Evolutionary conservation across 73 alveolate genomes (phyloP).

Genomic region (Uronychia binucleata): DNA sequence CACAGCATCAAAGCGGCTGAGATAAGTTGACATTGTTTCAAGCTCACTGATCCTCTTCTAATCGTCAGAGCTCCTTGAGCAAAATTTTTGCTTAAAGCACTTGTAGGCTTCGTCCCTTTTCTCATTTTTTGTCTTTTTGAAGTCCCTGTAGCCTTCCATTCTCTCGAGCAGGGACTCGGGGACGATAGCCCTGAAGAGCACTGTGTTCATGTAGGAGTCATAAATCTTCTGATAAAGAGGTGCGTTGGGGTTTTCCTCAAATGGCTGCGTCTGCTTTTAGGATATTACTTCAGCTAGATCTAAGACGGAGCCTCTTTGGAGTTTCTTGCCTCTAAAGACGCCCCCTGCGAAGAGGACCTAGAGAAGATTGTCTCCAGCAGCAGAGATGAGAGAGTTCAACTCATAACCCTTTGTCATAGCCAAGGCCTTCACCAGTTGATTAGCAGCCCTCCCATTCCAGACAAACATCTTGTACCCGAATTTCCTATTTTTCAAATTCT

Average conservation of each 20-base stretch:
- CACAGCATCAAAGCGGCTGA: too few relatives aligned
- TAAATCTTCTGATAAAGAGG: constrained; percentile 77
- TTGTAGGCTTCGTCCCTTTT: not conserved
- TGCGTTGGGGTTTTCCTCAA: constrained; percentile 56
- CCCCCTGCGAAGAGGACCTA: constrained; percentile 89
- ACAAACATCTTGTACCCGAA: constrained; percentile 95
- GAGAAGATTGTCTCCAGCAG: constrained; percentile 69
- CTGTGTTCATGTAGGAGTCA: constrained; percentile 88
- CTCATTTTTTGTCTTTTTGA: not conserved
- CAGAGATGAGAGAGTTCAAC: constrained; percentile 71
- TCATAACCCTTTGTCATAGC: constrained; percentile 96
- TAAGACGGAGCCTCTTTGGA: constrained; percentile 75
- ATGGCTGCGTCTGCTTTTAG: constrained; percentile 4
- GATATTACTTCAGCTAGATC: constrained; percentile 49
- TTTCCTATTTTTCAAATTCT: not conserved
- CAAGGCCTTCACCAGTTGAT: constrained; percentile 85
- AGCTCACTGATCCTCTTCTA: not conserved
- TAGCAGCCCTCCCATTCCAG: constrained; percentile 97
- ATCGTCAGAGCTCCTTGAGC: constrained; percentile 20
- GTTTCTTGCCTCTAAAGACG: constrained; percentile 84
- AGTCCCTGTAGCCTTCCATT: not conserved
- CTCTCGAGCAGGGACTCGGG: constrained; percentile 54
- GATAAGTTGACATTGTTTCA: too few relatives aligned
- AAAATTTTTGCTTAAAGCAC: constrained; percentile 14
- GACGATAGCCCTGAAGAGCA: constrained; percentile 87